Conservation (phyloP, 2,329 filamentous ascomycete genomes). For the Monosporascus sp. region DNA sequence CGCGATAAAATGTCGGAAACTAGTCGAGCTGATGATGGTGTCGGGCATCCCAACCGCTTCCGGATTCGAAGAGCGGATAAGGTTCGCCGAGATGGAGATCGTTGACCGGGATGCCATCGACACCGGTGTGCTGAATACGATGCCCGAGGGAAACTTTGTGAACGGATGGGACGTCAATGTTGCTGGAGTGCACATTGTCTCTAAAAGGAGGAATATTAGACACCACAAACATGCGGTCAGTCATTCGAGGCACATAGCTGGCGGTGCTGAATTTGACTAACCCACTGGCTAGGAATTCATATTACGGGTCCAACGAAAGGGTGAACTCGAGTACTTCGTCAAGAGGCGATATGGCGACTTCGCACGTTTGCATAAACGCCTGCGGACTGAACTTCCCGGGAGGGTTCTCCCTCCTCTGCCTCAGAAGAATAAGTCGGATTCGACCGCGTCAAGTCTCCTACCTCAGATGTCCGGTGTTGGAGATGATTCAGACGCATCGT, state of each 20-base stretch:
- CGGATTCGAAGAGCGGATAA: constrained; percentile 94
- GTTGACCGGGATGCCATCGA: constrained; percentile 92
- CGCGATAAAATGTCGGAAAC: constrained; percentile 86
- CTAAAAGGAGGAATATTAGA: constrained; percentile 78
- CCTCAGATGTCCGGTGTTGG: constrained; percentile 44
- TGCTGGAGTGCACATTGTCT: constrained; percentile 75
- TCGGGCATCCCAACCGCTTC: constrained; percentile 93
- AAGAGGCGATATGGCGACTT: constrained; percentile 89
- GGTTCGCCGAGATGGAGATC: constrained; percentile 94
- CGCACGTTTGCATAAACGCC: constrained; percentile 66
- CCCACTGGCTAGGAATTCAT: constrained; percentile 66
- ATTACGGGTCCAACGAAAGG: constrained; percentile 74
- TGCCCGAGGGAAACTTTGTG: constrained; percentile 86
- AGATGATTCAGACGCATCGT: constrained; percentile 72
- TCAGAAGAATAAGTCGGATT: constrained; percentile 83
- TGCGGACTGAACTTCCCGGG: constrained; percentile 82
- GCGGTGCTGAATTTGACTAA: constrained; percentile 7
- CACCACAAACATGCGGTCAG: constrained; percentile 86
- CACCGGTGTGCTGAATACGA: constrained; percentile 76
- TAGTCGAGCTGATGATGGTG: constrained; percentile 99
- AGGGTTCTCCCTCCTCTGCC: constrained; percentile 83
- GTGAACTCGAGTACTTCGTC: constrained; percentile 71
- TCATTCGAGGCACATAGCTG: constrained; percentile 8
- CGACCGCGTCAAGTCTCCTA: constrained; percentile 56
- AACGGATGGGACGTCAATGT: constrained; percentile 98